phyloP scores from a whole-genome alignment of 169 alveolate species.

The Babesia microti region DNA sequence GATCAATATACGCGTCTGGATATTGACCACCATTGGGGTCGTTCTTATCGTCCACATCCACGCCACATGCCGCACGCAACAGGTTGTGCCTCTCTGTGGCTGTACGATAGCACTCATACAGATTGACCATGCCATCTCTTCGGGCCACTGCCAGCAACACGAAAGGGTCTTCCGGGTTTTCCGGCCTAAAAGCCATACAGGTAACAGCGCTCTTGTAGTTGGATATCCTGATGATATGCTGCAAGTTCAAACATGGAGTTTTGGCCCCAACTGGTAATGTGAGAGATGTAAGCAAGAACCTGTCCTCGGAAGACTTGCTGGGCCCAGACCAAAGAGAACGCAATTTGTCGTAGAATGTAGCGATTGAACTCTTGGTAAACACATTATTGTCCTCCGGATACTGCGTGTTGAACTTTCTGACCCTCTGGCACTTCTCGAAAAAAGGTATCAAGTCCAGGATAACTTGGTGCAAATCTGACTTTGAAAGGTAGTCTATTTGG shows the following conservation, averaged over 20 bases:
- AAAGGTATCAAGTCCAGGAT: too few relatives aligned
- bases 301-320: constrained; percentile 42
- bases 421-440: too few relatives aligned
- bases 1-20: neutral
- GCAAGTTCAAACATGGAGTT: constrained; percentile 38
- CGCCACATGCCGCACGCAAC: constrained; percentile 5
- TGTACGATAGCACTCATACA: constrained; percentile 51
- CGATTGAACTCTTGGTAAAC: constrained; percentile 19
- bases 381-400: constrained; percentile 9
- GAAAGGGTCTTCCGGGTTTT: constrained; percentile 52
- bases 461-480: too few relatives aligned
- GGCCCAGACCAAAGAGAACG: constrained; percentile 36
- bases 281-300: constrained; percentile 37
- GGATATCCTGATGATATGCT: constrained; percentile 38
- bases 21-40: neutral
- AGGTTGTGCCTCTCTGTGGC: constrained; percentile 36
- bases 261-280: constrained; percentile 23
- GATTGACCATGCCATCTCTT: constrained; percentile 60
- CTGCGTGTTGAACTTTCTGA: too few relatives aligned
- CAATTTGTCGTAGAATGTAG: constrained; percentile 53
- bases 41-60: neutral
- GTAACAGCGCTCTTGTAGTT: constrained; percentile 61
- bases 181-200: constrained; percentile 66
- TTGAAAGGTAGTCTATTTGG: too few relatives aligned
- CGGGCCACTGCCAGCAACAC: constrained; percentile 70